Evolutionary conservation across 1,139 yeast species (phyloP), one percentile per base, ranked within the genome.

Genomic region (Eremothecium gossypii): DNA sequence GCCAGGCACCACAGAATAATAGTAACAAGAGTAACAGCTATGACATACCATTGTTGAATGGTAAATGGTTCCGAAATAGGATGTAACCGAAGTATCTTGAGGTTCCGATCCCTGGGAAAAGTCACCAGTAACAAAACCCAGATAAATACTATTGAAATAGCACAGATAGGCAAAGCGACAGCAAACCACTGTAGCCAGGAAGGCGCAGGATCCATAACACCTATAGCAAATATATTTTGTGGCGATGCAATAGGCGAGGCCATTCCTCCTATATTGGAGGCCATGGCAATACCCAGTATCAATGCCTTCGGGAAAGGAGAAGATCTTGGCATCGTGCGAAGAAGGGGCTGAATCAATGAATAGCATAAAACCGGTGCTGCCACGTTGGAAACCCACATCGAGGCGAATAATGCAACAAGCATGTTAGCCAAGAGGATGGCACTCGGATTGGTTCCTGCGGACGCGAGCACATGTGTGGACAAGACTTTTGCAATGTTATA

Each of bases 111-210:
- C 40, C 84, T 73, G 40, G 82, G 77, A 63, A 83, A 83, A 2
- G 86, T 77, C 32, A 81, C 63, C 39, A 83, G 63, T 50, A 89
- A 68, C 50, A 83, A 73, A 23, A 76, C 51, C 93, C 96, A 89
- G 43, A 85, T 76, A 3, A 77, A 64, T 1, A 85, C 37, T 48
- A 85, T 67, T 12, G 81, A 73, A 40, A 83, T 58, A 27, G 76
- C 58, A 43, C 85, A 71, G 6, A 86, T 87, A 0, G 97, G 97
- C 26, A 87, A 67, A 0, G 95, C 77, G 39, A 89, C 77, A 10
- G 81, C 78, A 60, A 89, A 89, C 96, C 97, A 89, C 58, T 84
- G 83, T 10, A 83, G 81, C 97, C 97, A 89, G 11, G 94, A 84
- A 2, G 96, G 96, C 49, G 73, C 79, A 4, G 96, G 96, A 42